Base-by-base conservation (phyloP, 1,284 basidiomycete species). In the Apiotrichum siamense region DNA sequence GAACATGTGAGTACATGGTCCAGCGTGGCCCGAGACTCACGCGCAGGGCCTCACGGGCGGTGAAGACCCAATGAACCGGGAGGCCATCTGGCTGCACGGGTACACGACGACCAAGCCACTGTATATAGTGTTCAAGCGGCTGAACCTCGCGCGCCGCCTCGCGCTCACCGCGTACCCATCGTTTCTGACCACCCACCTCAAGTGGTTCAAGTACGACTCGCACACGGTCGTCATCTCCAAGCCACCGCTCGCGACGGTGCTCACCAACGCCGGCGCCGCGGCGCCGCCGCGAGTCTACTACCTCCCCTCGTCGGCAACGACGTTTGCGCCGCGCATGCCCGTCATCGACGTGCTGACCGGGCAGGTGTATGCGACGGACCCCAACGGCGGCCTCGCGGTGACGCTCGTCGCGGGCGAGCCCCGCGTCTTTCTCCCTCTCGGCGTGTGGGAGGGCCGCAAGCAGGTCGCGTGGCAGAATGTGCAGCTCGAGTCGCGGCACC, bases 321-420 rank as follows among this genome's bases (percentile, higher is more conserved):
- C 74, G 1, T 84, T 78, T 69, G 65, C 73, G 36, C 67, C 76
- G 0, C 73, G 76, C 37, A 76, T 81, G 60, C 71, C 64, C n/a
- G 72, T 87, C 10, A 77, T 86, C 24, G 83, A 87, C 58, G 77
- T 83, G 18, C 65, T 86, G 24, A 78, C 79, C 2, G 85, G 84
- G 63, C 75, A 70, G 25, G 70, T 67, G 38, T 68, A 79, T 46
- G 64, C 60, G 9, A 79, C 80, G 0, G 77, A 77, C 51, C 69
- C 66, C 4, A 65, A 72, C 18, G 82, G 81, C 7, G 77, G 65
- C 10, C 52, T 73, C 25, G 62, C 63, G 0, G 60, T 73, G 2
- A 52, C 69, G 0, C 53, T 72, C 3, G 46, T 70, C 2, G 26
- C 45, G 10, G 70, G 70, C 10, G 62, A 70, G 54, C 69, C 70